Percentiles rank a stretch among this genome's conserved stretches.
Conservation (phyloP, 257 asterid species). For the Echium plantagineum region DNA sequence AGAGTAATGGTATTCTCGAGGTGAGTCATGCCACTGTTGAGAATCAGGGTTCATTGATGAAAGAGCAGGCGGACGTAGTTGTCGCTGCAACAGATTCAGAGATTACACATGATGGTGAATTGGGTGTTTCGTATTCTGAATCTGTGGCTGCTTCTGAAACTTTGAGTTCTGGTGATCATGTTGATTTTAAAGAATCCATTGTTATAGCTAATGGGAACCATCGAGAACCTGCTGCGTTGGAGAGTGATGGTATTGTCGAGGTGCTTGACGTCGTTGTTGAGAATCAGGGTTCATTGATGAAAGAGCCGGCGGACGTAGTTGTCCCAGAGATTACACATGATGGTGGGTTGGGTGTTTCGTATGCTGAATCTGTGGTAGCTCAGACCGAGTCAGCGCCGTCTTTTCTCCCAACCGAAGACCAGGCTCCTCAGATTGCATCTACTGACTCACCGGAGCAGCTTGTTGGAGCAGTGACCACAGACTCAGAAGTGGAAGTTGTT, state of each 20-base stretch:
- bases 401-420: not conserved
- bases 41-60: too few species aligned
- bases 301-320: conserved; percentile 10
- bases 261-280: conserved; percentile 7
- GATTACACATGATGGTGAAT: too few species aligned
- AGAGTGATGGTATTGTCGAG: not conserved
- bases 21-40: too few species aligned
- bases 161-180: not conserved
- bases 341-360: not conserved
- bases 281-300: not conserved
- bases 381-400: conserved; percentile 2
- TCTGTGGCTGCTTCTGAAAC: too few species aligned
- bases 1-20: too few species aligned
- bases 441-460: not conserved
- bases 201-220: not conserved
- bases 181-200: not conserved
- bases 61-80: too few species aligned
- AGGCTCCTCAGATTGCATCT: conserved; percentile 3
- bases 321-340: conserved; percentile 1
- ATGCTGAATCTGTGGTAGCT: not conserved
- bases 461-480: not conserved
- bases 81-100: too few species aligned
- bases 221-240: not conserved
- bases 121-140: too few species aligned
- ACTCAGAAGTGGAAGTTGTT: not conserved